Evolutionary conservation across 2,329 filamentous ascomycete genomes (phyloP), one percentile per base, ranked within the genome.

Genomic region (Fusarium falciforme): DNA sequence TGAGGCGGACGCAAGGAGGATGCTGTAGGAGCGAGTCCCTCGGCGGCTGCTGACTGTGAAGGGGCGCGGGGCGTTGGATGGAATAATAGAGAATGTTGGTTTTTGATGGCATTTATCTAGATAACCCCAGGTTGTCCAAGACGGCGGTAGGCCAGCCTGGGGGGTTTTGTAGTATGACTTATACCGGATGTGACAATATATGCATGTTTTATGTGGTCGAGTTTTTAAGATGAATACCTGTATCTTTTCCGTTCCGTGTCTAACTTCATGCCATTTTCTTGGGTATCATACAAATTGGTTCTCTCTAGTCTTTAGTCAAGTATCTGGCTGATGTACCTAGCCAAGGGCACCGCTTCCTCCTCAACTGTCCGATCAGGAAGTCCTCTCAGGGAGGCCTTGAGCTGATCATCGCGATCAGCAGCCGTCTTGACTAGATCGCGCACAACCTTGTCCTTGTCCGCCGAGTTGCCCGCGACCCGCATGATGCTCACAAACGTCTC

Each of bases 341-440:
- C 82, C 72, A 90, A 72, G 2, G 81, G 82, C 38, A 87, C 87
- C 1, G 85, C 84, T 75, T 90, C 88, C 60, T 88, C 87, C 20
- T 87, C 84, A 0, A 88, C 81, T 3, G 85, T 88, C 59, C 87
- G 80, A 29, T 89, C 83, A 0, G 86, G 87, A 68, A 90, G 70
- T 11, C 66, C 82, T 60, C 76, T 72, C 25, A 90, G 78, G 6
- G 84, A 82, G 1, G 73, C 74, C 42, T 78, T 80, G 27, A 90
- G 73, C 42, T 79, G 72, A 6, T 76, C 71, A 61, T 89, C 87
- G 2, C 80, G 72, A 4, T 73, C 76, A 2, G 80, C 79, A 31
- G 87, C 88, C 17, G 83, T 80, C 36, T 76, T 77, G n/a, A 89
- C 77, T 5, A 89, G 68, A 10, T 78, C 79, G 31, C 82, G 79